These are phyloP conservation scores for Vanilla planifolia DNA, from an alignment of 106 monocot species.

Conservation along the genomic window DNA sequence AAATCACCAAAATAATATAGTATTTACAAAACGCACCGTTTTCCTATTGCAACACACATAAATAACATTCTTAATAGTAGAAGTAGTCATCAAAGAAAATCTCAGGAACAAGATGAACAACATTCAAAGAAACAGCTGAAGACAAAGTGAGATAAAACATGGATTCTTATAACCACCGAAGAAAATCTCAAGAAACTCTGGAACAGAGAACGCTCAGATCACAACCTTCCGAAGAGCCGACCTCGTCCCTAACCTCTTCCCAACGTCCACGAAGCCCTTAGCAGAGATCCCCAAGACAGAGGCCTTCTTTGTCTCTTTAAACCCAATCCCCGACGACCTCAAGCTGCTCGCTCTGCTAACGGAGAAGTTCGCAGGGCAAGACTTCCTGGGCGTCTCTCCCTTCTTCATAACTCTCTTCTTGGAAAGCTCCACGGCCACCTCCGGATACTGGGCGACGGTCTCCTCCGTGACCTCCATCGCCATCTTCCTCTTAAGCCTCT, in stretches of 20 bases:
- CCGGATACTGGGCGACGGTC: slow-evolving; percentile 20
- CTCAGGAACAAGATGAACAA: no score
- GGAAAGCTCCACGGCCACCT: slow-evolving; percentile 35
- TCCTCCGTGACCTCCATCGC: slow-evolving; percentile 19
- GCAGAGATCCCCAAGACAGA: neutral
- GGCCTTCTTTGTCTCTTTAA: slow-evolving; percentile 40
- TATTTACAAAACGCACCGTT: no score
- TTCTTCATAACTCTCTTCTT: slow-evolving; percentile 31
- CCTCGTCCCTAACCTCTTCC: slow-evolving; percentile 13
- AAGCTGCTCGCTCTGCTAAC: slow-evolving; percentile 17
- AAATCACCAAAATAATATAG: no score
- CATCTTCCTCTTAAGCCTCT: slow-evolving; percentile 55
- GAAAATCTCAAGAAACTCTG: no score
- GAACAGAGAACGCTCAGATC: no score
- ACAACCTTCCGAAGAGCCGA: slow-evolving; percentile 3
- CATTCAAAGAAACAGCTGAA: no score
- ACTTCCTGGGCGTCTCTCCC: slow-evolving; percentile 23
- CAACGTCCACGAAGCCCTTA: neutral
- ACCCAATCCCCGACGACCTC: slow-evolving; percentile 30
- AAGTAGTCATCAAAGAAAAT: no score
- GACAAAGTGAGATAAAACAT: no score
- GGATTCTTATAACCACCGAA: no score
- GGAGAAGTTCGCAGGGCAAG: slow-evolving; percentile 32
- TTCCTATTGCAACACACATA: no score
- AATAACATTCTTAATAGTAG: no score